Base-by-base conservation (phyloP, 2,329 filamentous ascomycete genomes). In the Fusarium sp. region DNA sequence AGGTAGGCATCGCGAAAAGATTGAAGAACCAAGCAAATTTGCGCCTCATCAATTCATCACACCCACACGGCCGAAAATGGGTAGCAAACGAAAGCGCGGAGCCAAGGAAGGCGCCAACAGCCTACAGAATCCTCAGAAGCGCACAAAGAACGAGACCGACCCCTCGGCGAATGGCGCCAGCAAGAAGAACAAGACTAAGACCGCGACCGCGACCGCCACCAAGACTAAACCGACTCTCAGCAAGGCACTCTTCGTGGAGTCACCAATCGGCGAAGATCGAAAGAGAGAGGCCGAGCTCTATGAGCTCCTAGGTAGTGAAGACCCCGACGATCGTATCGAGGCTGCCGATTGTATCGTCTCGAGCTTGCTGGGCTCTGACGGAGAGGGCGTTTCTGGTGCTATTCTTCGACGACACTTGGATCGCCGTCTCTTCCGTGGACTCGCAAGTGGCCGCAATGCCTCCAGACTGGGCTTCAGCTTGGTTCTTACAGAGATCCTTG, bases 391-490 rank as follows among this genome's bases (percentile, higher is more conserved):
- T 5, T 67, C 83, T 4, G 87, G 90, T 75, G 72, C 80, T 2
- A 84, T 87, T 4, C 80, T 91, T 15, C 78, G 84, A 70, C 81
- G 87, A 61, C 88, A 91, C 71, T 80, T 91, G 31, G 86, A 88
- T 67, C 87, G 87, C 75, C 86, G 91, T 28, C 83, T 99, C 37
- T 93, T 97, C 77, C 89, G 92, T 56, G 96, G 96, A 40, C 88
- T 98, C 18, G 94, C 94, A 65, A 97, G 94, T 77, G 91, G 93
- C 56, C 90, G 93, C 59, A 97, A 97, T 81, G 93, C 92, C 13
- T 93, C 95, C 18, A 87, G 96, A 28, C 82, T 96, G 51, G 96
- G 96, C 5, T 97, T 97, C 78, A 97, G 93, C 55, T 85, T 97
- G 57, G 95, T 95, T 0, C 82, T 98, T 70, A 91, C 94, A 0